phyloP scores from a whole-genome alignment of 192 early-diverging fungal species.

The Dimargaris xerosporica region DNA sequence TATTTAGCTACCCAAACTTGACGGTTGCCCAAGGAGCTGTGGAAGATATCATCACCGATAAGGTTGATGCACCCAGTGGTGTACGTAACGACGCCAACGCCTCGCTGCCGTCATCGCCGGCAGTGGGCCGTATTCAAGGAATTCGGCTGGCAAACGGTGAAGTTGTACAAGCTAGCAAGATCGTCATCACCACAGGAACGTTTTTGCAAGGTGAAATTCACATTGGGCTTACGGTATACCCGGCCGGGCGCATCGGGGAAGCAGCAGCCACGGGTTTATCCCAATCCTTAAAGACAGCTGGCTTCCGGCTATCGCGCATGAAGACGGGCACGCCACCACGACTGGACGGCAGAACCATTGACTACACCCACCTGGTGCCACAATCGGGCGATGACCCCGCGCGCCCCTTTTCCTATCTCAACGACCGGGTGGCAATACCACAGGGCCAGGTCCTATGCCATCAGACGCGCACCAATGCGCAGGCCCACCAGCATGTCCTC shows the following conservation, averaged over 20 bases:
- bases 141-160: conserved; percentile 52
- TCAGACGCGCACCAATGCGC: conserved; percentile 55
- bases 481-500: conserved; percentile 47
- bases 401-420: conserved; percentile 60
- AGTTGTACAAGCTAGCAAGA: conserved; percentile 44
- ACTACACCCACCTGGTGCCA: conserved; percentile 43
- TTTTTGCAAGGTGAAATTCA: conserved; percentile 73
- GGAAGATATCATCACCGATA: conserved; percentile 47
- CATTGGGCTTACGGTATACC: conserved; percentile 49
- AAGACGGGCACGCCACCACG: conserved; percentile 77
- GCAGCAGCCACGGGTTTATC: conserved; percentile 61
- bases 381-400: conserved; percentile 58
- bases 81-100: conserved; percentile 17
- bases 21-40: conserved; percentile 52
- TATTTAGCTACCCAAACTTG: conserved; percentile 51
- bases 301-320: conserved; percentile 59
- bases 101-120: conserved; percentile 16
- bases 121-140: conserved; percentile 25
- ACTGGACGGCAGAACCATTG: conserved; percentile 56
- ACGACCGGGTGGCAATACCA: conserved; percentile 51
- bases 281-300: conserved; percentile 51
- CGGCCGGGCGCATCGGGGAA: conserved; percentile 58
- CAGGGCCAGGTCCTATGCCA: conserved; percentile 54
- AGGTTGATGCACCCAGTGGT: conserved; percentile 9
- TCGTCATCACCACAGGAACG: conserved; percentile 68